Percentiles rank a stretch among this genome's conserved stretches.
Evolutionary conservation across 1,284 basidiomycete species (phyloP).

Genomic region (Leucoagaricus sp.): DNA sequence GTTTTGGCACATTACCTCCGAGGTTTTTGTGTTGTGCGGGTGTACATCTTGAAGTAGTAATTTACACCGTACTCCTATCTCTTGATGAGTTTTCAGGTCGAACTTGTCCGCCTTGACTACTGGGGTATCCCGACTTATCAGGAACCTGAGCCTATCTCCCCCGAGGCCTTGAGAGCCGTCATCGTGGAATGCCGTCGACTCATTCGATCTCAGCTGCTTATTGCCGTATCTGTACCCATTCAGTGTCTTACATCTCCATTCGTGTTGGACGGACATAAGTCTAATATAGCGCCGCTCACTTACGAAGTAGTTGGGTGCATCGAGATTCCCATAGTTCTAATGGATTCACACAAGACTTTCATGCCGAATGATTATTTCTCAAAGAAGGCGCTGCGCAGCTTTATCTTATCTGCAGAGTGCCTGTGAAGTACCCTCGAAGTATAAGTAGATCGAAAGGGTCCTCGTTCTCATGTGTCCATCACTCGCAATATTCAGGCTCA

Average conservation of each 20-base stretch:
- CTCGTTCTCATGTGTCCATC: too few species aligned
- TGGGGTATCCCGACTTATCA: background rate
- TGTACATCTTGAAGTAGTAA: background rate
- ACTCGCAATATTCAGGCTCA: too few species aligned
- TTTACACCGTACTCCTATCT: background rate
- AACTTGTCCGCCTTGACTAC: background rate
- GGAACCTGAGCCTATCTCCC: constrained; percentile 7
- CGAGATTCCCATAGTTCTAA: background rate
- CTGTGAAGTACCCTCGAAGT: background rate
- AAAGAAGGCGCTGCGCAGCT: too few species aligned
- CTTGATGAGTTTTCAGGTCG: background rate
- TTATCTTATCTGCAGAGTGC: background rate
- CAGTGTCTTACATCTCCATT: too few species aligned
- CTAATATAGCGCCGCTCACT: background rate
- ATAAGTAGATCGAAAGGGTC: background rate
- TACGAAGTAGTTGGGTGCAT: background rate
- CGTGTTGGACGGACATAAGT: background rate
- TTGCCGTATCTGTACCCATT: too few species aligned
- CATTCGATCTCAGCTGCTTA: too few species aligned
- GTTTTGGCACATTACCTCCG: constrained; percentile 11
- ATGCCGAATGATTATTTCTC: too few species aligned
- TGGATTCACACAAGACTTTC: background rate
- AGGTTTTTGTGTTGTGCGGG: background rate
- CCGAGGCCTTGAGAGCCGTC: too few species aligned
- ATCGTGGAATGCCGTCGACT: too few species aligned